Conservation (phyloP, 129 eudicot species). For the Artemisia argyi region DNA sequence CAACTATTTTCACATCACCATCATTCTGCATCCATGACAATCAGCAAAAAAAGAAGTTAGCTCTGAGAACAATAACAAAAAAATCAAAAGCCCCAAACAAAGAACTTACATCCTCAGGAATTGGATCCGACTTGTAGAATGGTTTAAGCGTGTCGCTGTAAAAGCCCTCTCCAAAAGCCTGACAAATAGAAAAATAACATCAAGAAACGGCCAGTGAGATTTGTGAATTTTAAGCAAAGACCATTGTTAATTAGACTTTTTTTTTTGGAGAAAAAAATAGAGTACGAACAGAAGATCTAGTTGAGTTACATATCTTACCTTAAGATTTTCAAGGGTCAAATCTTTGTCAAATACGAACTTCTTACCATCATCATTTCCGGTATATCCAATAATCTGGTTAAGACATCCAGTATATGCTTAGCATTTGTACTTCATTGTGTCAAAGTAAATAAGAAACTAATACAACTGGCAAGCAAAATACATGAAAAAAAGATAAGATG, state of each 20-base stretch:
- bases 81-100: neutral
- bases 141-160: constrained; percentile 78
- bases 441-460: too few species aligned
- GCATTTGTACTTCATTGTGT: neutral
- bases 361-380: constrained; percentile 62
- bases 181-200: too few species aligned
- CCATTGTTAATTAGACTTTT: too few species aligned
- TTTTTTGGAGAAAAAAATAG: too few species aligned
- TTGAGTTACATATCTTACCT: constrained; percentile 28
- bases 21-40: constrained; percentile 56
- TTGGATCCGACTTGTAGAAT: constrained; percentile 77
- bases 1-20: constrained; percentile 90
- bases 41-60: neutral
- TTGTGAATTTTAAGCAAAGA: too few species aligned
- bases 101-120: constrained; percentile 75
- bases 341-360: constrained; percentile 61
- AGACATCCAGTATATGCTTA: constrained; percentile 12
- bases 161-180: constrained; percentile 58
- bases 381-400: constrained; percentile 73
- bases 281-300: too few species aligned
- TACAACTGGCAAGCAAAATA: too few species aligned
- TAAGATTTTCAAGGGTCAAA: constrained; percentile 57
- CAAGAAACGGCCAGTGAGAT: too few species aligned
- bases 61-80: neutral
- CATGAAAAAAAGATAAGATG: neutral